These are phyloP conservation scores for Bromus sterilis DNA, from an alignment of 176 grass and related monocot genomes.

Conservation along the genomic window DNA sequence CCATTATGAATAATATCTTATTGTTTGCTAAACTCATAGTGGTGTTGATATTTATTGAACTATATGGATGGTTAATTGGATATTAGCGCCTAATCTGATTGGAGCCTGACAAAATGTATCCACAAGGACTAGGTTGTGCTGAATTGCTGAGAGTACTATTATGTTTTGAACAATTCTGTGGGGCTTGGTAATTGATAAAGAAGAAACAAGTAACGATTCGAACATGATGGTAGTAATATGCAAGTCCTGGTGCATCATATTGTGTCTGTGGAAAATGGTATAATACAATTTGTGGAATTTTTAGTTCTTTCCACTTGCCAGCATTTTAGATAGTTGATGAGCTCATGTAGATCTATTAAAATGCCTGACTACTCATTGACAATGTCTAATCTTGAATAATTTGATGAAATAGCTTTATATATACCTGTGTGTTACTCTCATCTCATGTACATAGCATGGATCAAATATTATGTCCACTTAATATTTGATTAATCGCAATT, in stretches of 20 bases:
- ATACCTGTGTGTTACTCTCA: not conserved
- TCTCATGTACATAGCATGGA: not conserved
- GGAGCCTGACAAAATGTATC: not conserved
- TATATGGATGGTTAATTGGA: not conserved
- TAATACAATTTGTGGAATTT: not conserved
- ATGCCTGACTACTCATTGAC: not conserved
- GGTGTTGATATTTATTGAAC: not conserved
- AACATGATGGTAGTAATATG: not conserved
- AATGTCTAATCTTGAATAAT: not conserved
- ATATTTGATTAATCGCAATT: not conserved
- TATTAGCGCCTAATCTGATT: not conserved
- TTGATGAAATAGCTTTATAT: not conserved
- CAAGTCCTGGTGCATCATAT: not conserved
- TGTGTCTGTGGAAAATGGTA: not conserved
- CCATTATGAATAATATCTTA: not conserved
- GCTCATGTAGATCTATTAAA: not conserved
- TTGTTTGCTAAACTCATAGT: not conserved
- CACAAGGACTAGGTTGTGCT: not conserved
- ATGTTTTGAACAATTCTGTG: not conserved
- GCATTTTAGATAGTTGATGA: not conserved
- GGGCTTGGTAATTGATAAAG: not conserved
- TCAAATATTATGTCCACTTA: not conserved
- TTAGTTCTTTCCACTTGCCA: not conserved
- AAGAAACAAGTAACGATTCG: not conserved
- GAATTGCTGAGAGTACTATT: not conserved